Evolutionary conservation across 495 filamentous ascomycete species (phyloP).

Genomic region (Oleoguttula mirabilis): DNA sequence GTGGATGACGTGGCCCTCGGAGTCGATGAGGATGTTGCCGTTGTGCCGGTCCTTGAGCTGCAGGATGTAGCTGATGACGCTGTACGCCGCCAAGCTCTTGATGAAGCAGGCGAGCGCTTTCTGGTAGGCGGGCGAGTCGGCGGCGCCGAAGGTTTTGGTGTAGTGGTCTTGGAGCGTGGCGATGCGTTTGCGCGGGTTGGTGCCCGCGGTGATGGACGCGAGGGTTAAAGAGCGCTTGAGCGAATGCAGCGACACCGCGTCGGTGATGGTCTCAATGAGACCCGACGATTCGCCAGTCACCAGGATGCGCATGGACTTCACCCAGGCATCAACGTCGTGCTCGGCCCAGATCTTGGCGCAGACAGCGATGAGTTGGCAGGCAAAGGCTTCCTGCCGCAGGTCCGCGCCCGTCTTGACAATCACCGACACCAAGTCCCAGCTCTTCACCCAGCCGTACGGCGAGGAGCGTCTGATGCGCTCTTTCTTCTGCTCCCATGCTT

Average conservation of each 20-base stretch:
- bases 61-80: constrained; percentile 61
- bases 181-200: constrained; percentile 53
- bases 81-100: constrained; percentile 60
- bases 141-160: constrained; percentile 56
- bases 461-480: constrained; percentile 64
- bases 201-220: constrained; percentile 49
- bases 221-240: constrained; percentile 64
- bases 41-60: constrained; percentile 75
- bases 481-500: constrained; percentile 63
- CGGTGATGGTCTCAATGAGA: constrained; percentile 69
- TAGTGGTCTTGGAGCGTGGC: constrained; percentile 67
- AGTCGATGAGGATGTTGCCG: constrained; percentile 67
- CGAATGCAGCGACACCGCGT: constrained; percentile 63
- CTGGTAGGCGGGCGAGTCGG: constrained; percentile 48
- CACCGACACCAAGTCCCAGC: constrained; percentile 67
- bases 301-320: constrained; percentile 67
- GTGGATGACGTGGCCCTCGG: constrained; percentile 67
- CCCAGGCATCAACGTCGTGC: constrained; percentile 60
- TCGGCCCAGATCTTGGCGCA: constrained; percentile 66
- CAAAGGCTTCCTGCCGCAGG: constrained; percentile 65
- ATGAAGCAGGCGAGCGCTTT: constrained; percentile 58
- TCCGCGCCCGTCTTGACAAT: constrained; percentile 72
- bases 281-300: constrained; percentile 68
- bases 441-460: constrained; percentile 66
- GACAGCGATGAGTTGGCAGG: constrained; percentile 62